Base-by-base conservation (phyloP, 1,284 basidiomycete species). In the Heliocybe sulcata region DNA sequence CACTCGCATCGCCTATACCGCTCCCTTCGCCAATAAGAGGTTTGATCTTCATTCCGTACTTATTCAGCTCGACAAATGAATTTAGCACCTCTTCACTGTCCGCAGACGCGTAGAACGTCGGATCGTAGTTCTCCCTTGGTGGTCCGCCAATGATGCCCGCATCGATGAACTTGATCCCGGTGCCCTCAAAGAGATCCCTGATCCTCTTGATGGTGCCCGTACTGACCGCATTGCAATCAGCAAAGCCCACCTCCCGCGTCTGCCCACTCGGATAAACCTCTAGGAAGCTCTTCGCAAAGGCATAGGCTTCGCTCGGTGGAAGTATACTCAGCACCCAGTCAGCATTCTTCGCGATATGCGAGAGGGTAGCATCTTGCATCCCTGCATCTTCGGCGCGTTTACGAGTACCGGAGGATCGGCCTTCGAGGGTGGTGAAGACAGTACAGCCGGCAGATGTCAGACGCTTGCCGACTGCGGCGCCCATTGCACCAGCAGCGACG, bases 141-240 rank as follows among this genome's bases (percentile, higher is more conserved):
- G 80, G 80, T 2, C 75, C 75, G 22, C 82, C 82, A 53, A 83
- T 77, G 54, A 84, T 85, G 6, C 73, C 67, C n/a, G 76, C 81
- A 65, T 84, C 81, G 16, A 85, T 62, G 59, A 85, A 80, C 20
- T 64, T 63, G 54, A 79, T 68, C 2, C 66, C 59, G 2, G 69
- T 70, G 2, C 65, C 69, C 6, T 60, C 52, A 59, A 85, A 81
- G 26, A 80, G 63, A 20, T 57, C 62, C 3, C 75, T 73, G 45
- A 85, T 80, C 27, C 59, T 65, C 62, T 77, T 76, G 52, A 73
- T 75, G 9, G 79, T 79, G 56, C 69, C 68, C 1, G 80, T 77
- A 62, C 70, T 81, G 47, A 83, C 74, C 4, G 81, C 80, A 57
- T 85, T 84, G 61, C 80, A 82, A 62, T 83, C 82, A n/a, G 70